Percentiles rank a stretch among this genome's conserved stretches.
These are phyloP conservation scores for Cenchrus purpureus DNA, from an alignment of 176 grass and related monocot genomes.

Conservation along the genomic window DNA sequence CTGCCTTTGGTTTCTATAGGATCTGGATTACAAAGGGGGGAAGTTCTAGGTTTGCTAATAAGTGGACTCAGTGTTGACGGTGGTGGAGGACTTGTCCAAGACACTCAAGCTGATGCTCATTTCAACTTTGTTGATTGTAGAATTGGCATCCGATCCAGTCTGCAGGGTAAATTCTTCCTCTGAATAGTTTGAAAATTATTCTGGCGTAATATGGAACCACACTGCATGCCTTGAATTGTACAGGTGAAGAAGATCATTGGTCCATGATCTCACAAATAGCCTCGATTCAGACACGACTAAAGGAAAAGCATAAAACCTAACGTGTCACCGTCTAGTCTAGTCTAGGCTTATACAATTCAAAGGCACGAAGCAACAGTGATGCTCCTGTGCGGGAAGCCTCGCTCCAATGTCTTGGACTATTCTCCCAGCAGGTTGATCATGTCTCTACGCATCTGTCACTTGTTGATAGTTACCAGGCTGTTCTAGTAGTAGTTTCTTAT, in stretches of 20 bases:
- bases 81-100: neutral
- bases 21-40: too few relatives aligned
- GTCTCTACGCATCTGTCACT: conserved; percentile 20
- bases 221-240: neutral
- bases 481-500: neutral
- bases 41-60: too few relatives aligned
- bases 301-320: neutral
- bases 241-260: neutral
- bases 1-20: too few relatives aligned
- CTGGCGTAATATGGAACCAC: neutral
- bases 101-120: neutral
- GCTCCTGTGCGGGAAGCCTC: neutral
- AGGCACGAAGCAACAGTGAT: conserved; percentile 21
- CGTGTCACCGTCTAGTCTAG: neutral
- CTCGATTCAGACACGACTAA: neutral
- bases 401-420: conserved; percentile 4
- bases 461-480: neutral
- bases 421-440: neutral
- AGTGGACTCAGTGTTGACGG: too few relatives aligned
- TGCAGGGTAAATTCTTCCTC: too few relatives aligned
- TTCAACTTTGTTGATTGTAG: neutral
- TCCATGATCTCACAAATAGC: neutral
- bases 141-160: neutral
- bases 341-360: conserved; percentile 30
- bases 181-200: neutral